Conservation (phyloP, 331 rosid species). For the Malus hybrid region DNA sequence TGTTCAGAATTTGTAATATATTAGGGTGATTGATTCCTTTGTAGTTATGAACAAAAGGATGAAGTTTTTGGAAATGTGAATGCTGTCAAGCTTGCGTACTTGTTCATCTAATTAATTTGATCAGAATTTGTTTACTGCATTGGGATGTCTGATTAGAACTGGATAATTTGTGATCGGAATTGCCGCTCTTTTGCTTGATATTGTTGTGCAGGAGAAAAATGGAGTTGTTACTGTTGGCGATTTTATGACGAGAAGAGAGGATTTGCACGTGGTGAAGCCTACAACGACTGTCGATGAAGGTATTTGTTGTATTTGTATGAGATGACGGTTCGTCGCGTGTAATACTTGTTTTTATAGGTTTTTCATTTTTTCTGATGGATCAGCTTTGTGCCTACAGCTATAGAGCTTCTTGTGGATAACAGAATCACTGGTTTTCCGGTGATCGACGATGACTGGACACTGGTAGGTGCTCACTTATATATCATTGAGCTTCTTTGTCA, state of each 20-base stretch:
- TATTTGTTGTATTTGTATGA: slow-evolving; percentile 16
- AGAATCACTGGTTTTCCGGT: slow-evolving; percentile 98
- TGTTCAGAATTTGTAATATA: not conserved
- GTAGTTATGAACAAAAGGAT: not conserved
- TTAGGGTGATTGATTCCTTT: not conserved
- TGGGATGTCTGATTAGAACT: not conserved
- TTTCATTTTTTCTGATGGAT: slow-evolving; percentile 18
- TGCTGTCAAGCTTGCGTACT: not conserved
- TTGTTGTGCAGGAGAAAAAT: slow-evolving; percentile 45
- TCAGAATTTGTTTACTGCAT: not conserved
- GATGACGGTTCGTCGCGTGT: not conserved
- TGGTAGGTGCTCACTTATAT: slow-evolving; percentile 36
- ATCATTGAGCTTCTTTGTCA: too few species aligned
- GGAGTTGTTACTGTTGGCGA: slow-evolving; percentile 80
- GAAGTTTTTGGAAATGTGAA: not conserved
- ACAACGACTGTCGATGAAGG: slow-evolving; percentile 93
- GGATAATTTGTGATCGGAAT: not conserved
- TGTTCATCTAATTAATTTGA: not conserved
- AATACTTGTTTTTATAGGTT: not conserved
- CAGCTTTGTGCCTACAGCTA: slow-evolving; percentile 49
- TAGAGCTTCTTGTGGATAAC: slow-evolving; percentile 76
- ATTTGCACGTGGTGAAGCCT: slow-evolving; percentile 73
- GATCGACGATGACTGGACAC: slow-evolving; percentile 74
- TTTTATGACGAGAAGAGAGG: slow-evolving; percentile 73
- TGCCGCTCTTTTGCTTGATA: not conserved